A percentile compares a stretch with the other conserved stretches of the same genome.
These are phyloP conservation scores for Plasmodium ovale DNA, from an alignment of 169 alveolate species.

Conservation along the genomic window DNA sequence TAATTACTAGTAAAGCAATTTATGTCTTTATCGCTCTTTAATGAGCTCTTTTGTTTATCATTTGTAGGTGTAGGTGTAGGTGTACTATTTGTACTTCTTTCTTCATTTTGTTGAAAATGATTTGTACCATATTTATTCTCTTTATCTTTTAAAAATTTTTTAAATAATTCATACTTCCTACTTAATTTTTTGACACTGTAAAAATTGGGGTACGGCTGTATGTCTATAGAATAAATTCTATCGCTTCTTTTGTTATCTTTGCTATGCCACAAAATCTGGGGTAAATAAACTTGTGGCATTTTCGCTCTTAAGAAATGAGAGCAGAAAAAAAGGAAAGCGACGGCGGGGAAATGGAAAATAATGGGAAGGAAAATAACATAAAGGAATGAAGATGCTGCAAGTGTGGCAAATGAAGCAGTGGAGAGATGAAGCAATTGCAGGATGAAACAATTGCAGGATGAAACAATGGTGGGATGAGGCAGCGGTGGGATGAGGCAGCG, in stretches of 20 bases:
- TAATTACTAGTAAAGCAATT: background rate
- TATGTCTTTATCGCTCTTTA: conserved; percentile 14
- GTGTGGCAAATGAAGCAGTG: no score
- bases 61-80: conserved; percentile 16
- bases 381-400: background rate
- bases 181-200: conserved; percentile 49
- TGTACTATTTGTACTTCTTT: background rate
- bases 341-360: background rate
- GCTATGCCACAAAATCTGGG: conserved; percentile 93
- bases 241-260: conserved; percentile 92
- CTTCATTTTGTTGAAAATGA: conserved; percentile 16
- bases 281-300: conserved; percentile 90
- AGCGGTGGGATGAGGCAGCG: no score
- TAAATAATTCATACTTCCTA: conserved; percentile 62
- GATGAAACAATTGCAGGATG: no score
- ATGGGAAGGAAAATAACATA: background rate
- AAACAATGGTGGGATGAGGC: no score
- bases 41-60: background rate
- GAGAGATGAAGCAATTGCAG: no score
- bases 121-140: conserved; percentile 14
- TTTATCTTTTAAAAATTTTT: conserved; percentile 49
- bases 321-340: conserved; percentile 4
- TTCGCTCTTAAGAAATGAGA: conserved; percentile 31
- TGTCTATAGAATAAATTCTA: conserved; percentile 91
- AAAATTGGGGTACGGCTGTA: conserved; percentile 87